Conservation (phyloP, 2,329 filamentous ascomycete genomes). For the Emmonsiellopsis sp. region DNA sequence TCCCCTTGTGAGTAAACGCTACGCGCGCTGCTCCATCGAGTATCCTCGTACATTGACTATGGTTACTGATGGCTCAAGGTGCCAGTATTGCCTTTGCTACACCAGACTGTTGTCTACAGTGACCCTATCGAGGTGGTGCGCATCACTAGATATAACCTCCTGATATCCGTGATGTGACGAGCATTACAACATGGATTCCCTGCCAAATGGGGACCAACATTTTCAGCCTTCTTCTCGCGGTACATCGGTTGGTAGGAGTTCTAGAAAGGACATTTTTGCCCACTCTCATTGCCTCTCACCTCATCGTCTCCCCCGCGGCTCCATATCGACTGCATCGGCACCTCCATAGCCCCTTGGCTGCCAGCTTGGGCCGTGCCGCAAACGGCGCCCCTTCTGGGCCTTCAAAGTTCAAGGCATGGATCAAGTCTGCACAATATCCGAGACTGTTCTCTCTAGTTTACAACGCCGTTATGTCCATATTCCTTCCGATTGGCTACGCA, state of each 20-base stretch:
- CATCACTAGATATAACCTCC: not conserved
- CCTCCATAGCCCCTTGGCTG: not conserved
- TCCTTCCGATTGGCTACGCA: not conserved
- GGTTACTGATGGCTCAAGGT: not conserved
- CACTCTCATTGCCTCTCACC: not conserved
- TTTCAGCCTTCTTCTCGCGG: not conserved
- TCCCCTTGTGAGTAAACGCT: not conserved
- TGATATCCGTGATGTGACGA: not conserved
- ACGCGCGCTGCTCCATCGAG: not conserved
- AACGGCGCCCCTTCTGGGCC: not conserved
- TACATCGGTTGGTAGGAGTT: not conserved
- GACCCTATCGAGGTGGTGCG: not conserved
- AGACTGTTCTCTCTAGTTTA: not conserved
- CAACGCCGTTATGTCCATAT: not conserved
- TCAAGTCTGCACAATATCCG: not conserved
- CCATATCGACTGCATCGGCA: not conserved
- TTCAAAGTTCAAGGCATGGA: not conserved
- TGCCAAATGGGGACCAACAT: not conserved
- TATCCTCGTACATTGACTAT: not conserved
- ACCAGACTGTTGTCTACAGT: not conserved
- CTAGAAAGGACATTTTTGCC: not conserved
- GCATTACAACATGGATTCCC: not conserved
- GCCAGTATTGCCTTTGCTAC: not conserved
- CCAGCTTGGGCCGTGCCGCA: slow-evolving; percentile 1
- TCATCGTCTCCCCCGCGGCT: not conserved